phyloP scores from a whole-genome alignment of 2,329 filamentous ascomycete species.

The Lecanicillium sp. region DNA sequence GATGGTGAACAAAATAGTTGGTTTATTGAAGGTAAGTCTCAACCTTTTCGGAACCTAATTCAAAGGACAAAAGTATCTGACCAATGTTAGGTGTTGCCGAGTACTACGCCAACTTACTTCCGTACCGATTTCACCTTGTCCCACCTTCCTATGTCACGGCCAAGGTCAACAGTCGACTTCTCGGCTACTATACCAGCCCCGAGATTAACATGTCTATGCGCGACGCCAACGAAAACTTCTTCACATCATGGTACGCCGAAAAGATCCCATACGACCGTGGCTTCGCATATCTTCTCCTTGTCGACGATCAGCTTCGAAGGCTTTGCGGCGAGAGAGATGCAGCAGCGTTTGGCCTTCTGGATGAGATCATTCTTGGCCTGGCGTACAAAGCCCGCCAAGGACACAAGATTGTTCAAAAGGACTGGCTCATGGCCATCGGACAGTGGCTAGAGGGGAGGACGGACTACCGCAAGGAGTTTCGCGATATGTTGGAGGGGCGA shows the following conservation, averaged over 20 bases:
- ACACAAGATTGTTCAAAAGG: slow-evolving; percentile 3
- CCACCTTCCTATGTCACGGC: slow-evolving; percentile 7
- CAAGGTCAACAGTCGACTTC: slow-evolving; percentile 7
- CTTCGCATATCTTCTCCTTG: slow-evolving; percentile 5
- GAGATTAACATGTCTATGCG: slow-evolving; percentile 5
- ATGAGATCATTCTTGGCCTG: slow-evolving; percentile 1
- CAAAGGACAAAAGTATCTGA: not conserved
- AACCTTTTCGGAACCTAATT: not conserved
- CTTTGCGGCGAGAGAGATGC: slow-evolving; percentile 1
- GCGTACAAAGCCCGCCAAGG: slow-evolving; percentile 1
- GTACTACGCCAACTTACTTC: slow-evolving; percentile 8
- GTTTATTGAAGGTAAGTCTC: slow-evolving; percentile 10
- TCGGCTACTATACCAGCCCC: slow-evolving; percentile 10
- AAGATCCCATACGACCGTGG: slow-evolving; percentile 8
- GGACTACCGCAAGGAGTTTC: slow-evolving; percentile 3
- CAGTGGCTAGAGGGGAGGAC: slow-evolving; percentile 1
- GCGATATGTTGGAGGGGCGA: slow-evolving; percentile 1
- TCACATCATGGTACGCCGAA: slow-evolving; percentile 10
- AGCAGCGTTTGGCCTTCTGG: slow-evolving; percentile 2
- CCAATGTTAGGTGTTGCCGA: slow-evolving; percentile 8
- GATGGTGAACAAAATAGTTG: slow-evolving; percentile 10
- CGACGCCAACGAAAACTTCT: slow-evolving; percentile 7
- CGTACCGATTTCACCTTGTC: slow-evolving; percentile 11
- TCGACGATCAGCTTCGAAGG: slow-evolving; percentile 6
- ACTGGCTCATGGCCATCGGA: slow-evolving; percentile 4